These are phyloP conservation scores for Ceratocystis ficicola DNA, from an alignment of 2,329 filamentous ascomycete species.

Conservation along the genomic window DNA sequence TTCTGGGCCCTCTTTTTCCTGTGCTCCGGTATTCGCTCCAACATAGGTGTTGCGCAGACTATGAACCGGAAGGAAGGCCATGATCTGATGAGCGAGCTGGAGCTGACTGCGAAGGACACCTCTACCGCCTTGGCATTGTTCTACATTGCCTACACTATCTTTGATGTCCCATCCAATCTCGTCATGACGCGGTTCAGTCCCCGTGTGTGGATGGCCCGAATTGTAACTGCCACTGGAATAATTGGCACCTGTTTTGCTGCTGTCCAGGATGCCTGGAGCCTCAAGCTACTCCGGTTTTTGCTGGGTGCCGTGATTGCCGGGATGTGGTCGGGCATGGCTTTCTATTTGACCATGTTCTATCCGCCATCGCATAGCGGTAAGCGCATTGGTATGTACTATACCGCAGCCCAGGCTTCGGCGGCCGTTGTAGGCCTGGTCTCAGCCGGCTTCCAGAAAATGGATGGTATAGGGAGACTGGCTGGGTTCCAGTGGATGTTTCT, in stretches of 20 bases:
- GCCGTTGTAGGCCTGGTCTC: constrained; percentile 82
- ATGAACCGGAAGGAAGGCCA: constrained; percentile 67
- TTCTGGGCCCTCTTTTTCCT: constrained; percentile 89
- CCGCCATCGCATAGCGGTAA: constrained; percentile 76
- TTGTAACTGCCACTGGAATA: constrained; percentile 74
- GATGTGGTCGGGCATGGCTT: constrained; percentile 93
- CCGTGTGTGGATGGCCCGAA: constrained; percentile 82
- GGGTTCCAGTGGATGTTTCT: constrained; percentile 92
- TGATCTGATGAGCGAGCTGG: constrained; percentile 59
- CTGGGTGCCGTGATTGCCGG: constrained; percentile 80
- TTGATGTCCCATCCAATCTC: constrained; percentile 79
- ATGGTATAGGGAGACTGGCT: constrained; percentile 60
- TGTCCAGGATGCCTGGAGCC: constrained; percentile 69
- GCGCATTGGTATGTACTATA: constrained; percentile 81
- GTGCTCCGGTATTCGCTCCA: constrained; percentile 81
- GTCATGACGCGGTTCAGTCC: constrained; percentile 78
- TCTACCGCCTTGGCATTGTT: constrained; percentile 78
- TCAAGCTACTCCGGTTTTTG: constrained; percentile 77
- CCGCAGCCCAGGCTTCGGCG: constrained; percentile 75
- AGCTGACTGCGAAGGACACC: constrained; percentile 60
- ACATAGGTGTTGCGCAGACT: constrained; percentile 85
- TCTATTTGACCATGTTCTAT: constrained; percentile 85
- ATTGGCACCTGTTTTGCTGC: constrained; percentile 76
- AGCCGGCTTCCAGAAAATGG: constrained; percentile 85
- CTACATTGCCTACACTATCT: constrained; percentile 84